Evolutionary conservation across 2,329 filamentous ascomycete genomes (phyloP).

Genomic region (Claviceps arundinis): DNA sequence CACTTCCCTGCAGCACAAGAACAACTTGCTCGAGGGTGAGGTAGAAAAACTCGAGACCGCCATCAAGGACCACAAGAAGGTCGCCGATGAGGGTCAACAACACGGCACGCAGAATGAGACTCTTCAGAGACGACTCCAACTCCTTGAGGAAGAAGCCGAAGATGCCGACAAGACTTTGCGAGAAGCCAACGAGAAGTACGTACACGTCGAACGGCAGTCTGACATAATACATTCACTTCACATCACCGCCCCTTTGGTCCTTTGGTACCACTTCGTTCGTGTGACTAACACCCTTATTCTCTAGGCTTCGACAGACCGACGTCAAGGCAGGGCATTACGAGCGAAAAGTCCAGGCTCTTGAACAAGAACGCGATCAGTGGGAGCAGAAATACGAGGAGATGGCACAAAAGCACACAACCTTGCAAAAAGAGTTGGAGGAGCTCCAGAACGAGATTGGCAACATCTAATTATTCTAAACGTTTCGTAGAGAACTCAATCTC

Average conservation of each 20-base stretch:
- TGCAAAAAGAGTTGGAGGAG: constrained; percentile 84
- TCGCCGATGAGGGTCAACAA: constrained; percentile 70
- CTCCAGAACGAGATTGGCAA: constrained; percentile 87
- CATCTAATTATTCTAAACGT: constrained; percentile 46
- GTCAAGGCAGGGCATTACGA: constrained; percentile 99
- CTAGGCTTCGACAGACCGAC: constrained; percentile 93
- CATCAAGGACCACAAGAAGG: constrained; percentile 78
- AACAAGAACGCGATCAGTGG: constrained; percentile 85
- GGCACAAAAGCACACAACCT: constrained; percentile 69
- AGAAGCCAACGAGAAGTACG: constrained; percentile 97
- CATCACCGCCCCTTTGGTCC: not conserved
- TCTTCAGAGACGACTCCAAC: constrained; percentile 80
- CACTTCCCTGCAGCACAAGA: constrained; percentile 91
- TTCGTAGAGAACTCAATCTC: constrained; percentile 10
- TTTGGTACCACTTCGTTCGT: not conserved
- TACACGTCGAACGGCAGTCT: constrained; percentile 11
- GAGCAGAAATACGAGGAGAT: constrained; percentile 98
- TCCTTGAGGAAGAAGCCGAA: constrained; percentile 97
- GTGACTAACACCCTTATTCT: constrained; percentile 9
- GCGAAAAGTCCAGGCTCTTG: constrained; percentile 95
- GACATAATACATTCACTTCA: not conserved
- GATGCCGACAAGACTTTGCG: constrained; percentile 90
- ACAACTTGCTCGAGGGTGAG: constrained; percentile 76
- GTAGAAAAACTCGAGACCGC: constrained; percentile 81
- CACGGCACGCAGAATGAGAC: constrained; percentile 82